phyloP scores from a whole-genome alignment of 495 filamentous ascomycete species.

The Tetracladium setigerum region DNA sequence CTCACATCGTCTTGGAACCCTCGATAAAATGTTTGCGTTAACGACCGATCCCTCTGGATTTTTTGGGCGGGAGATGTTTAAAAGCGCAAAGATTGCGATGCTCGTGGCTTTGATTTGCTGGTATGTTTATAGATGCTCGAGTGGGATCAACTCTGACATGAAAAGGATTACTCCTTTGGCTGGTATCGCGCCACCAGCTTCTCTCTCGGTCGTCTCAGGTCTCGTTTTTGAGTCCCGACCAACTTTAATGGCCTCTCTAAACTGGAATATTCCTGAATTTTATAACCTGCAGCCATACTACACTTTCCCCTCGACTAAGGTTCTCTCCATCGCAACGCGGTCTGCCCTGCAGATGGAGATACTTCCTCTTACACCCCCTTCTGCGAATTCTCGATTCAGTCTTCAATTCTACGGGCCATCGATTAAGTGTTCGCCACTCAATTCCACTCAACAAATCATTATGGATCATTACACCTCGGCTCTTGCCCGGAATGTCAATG shows the following conservation, averaged over 20 bases:
- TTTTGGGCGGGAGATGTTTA: neutral
- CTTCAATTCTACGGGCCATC: constrained; percentile 6
- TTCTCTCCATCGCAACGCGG: neutral
- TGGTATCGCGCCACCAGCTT: constrained; percentile 8
- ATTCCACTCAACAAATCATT: constrained; percentile 1
- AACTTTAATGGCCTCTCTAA: neutral
- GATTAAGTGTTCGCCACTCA: neutral
- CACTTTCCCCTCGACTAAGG: neutral
- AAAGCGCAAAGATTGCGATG: neutral
- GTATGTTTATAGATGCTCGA: neutral
- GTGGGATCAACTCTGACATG: no score
- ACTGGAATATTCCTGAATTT: neutral
- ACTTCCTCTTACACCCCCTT: neutral
- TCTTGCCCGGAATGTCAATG: no score
- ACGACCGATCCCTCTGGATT: constrained; percentile 4
- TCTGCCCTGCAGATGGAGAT: neutral
- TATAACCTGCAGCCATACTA: neutral
- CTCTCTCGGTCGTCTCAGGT: constrained; percentile 5
- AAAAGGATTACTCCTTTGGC: constrained; percentile 7
- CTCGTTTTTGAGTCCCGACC: neutral
- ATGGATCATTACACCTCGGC: no score
- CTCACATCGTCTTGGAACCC: neutral
- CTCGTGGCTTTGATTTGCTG: neutral
- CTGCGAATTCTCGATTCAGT: constrained; percentile 4
- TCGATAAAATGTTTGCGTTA: constrained; percentile 10